Conservation (phyloP, 208 protist species). For the Wallacemonas rigidus region DNA sequence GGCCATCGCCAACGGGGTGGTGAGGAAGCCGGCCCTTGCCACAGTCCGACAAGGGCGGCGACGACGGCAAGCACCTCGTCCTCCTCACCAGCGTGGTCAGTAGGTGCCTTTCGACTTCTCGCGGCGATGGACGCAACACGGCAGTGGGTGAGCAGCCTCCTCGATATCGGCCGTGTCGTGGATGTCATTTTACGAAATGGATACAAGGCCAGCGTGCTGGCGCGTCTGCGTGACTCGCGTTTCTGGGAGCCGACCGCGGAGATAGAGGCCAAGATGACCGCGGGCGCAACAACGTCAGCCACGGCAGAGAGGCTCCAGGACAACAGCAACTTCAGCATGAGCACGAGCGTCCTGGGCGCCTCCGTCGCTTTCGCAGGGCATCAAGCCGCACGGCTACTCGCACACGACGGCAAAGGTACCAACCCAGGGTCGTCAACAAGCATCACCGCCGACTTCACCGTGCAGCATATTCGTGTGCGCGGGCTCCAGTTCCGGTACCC, state of each 20-base stretch:
- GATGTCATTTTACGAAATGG: conserved; percentile 72
- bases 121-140: conserved; percentile 42
- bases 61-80: neutral
- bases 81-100: conserved; percentile 7
- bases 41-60: neutral
- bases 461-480: conserved; percentile 24
- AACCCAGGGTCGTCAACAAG: neutral
- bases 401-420: neutral
- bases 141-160: conserved; percentile 32
- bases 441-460: neutral
- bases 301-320: neutral
- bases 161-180: conserved; percentile 45
- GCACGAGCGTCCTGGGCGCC: neutral
- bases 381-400: neutral
- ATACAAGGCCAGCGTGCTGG: conserved; percentile 73
- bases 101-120: conserved; percentile 35
- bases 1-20: neutral
- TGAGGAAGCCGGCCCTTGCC: neutral
- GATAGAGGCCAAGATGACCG: neutral
- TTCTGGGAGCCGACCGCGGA: conserved; percentile 43
- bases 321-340: neutral
- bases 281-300: neutral
- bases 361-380: neutral
- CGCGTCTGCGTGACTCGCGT: conserved; percentile 41
- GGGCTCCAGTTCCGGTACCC: conserved; percentile 69